Conservation (phyloP, 352 stramenopile genomes). For the Pythium vanterpoolii region DNA sequence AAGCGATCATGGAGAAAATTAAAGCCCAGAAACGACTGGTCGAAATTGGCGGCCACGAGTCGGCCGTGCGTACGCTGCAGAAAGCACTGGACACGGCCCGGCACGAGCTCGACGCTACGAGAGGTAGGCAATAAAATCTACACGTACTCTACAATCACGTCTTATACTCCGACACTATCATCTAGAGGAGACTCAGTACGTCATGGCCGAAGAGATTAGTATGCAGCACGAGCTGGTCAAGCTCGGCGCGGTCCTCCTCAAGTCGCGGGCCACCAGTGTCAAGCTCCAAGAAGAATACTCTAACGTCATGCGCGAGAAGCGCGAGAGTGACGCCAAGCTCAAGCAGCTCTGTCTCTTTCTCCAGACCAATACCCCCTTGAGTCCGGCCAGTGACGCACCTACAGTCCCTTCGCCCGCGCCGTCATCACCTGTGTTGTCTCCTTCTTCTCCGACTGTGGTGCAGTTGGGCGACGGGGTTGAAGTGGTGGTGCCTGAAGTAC, state of each 20-base stretch:
- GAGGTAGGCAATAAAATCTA: slow-evolving; percentile 26
- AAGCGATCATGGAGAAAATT: slow-evolving; percentile 51
- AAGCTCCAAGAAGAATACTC: slow-evolving; percentile 54
- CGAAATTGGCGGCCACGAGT: slow-evolving; percentile 62
- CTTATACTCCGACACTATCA: neutral
- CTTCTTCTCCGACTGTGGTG: neutral
- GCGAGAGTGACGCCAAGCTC: slow-evolving; percentile 50
- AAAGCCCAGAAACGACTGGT: slow-evolving; percentile 56
- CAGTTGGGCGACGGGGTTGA: slow-evolving; percentile 11
- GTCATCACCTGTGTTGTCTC: slow-evolving; percentile 10
- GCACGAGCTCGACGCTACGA: slow-evolving; percentile 44
- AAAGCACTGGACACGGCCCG: slow-evolving; percentile 50
- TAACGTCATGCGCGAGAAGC: slow-evolving; percentile 41
- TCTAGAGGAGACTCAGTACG: slow-evolving; percentile 46
- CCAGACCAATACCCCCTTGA: slow-evolving; percentile 20
- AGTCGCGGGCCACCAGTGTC: slow-evolving; percentile 31
- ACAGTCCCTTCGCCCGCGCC: slow-evolving; percentile 4
- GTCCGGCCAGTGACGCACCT: neutral
- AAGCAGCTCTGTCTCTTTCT: slow-evolving; percentile 54
- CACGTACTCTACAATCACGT: neutral
- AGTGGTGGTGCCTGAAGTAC: slow-evolving; percentile 17
- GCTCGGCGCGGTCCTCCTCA: slow-evolving; percentile 35
- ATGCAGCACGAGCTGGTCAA: slow-evolving; percentile 46
- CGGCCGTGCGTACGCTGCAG: slow-evolving; percentile 48
- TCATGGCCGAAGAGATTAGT: slow-evolving; percentile 51